Evolutionary conservation across 2,329 filamentous ascomycete genomes (phyloP).

Genomic region (Balansia obtecta): DNA sequence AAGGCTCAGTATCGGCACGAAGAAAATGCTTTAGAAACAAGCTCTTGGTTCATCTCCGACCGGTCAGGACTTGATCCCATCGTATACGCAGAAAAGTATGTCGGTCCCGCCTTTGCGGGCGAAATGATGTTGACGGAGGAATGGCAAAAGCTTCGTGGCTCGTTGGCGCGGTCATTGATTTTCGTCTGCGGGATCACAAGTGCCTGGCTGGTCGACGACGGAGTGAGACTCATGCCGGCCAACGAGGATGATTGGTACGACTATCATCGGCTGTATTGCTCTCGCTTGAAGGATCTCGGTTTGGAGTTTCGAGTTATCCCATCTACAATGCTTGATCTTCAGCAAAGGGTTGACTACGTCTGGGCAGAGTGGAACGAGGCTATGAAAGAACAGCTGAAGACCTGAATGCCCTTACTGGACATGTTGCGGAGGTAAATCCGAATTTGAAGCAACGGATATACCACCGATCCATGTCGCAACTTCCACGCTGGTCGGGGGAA

Average conservation of each 20-base stretch:
- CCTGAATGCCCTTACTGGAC: too few species aligned
- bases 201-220: not conserved
- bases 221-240: not conserved
- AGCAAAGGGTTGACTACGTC: not conserved
- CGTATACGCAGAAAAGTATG: not conserved
- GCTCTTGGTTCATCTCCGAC: slow-evolving; percentile 1
- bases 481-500: too few species aligned
- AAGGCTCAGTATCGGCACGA: not conserved
- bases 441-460: too few species aligned
- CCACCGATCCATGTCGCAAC: too few species aligned
- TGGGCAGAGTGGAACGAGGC: not conserved
- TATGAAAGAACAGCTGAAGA: too few species aligned
- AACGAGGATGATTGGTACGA: not conserved
- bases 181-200: not conserved
- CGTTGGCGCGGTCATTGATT: not conserved
- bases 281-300: not conserved
- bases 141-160: not conserved
- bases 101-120: not conserved
- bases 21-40: not conserved
- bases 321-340: not conserved
- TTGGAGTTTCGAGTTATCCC: not conserved
- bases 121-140: not conserved
- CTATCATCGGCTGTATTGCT: not conserved
- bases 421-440: too few species aligned
- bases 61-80: not conserved